Evolutionary conservation across 2,329 filamentous ascomycete species (phyloP), one percentile per base, ranked within the genome.

Genomic region (Thielaviopsis euricoi): DNA sequence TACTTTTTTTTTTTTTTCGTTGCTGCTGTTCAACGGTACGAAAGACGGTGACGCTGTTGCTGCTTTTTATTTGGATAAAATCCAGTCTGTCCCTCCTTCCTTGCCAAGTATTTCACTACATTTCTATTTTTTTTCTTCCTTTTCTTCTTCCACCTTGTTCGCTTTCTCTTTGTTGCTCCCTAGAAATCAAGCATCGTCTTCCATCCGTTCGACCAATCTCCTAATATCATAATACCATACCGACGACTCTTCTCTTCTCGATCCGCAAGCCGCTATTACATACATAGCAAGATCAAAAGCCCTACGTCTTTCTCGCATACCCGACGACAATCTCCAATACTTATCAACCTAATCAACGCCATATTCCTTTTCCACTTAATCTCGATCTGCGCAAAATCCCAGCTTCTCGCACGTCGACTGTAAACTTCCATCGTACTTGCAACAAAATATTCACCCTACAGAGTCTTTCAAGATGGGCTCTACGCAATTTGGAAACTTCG

Each of bases 401-500:
- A n/a, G n/a, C n/a, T n/a, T n/a, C n/a, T n/a, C n/a, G n/a, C 15
- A 26, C 29, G 22, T 52, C 55, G 23, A 48, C 54, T 40, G 25
- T 43, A 48, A 57, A 37, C n/a, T 52, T 26, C 19, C 23, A 10
- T 7, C 15, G 25, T 13, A 19, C n/a, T n/a, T n/a, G n/a, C n/a
- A n/a, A n/a, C 17, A 17, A 9, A 26, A 25, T 52, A 19, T 19
- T 6, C 37, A 5, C 10, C 13, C 37, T 6, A 12, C 5, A 4
- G 15, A 12, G 22, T 15, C 3, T 46, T 13, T 13, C 46, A 70
- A 68, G 67, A 82, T 82, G 79, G 79, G 78, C 64, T 80, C 77
- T 62, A 82, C 79, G 62, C 72, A 77, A 57, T 82, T 81, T 68
- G 79, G 79, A 61, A 80, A 82, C 64, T 82, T 82, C 64, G 68